Evolutionary conservation across 2,329 filamentous ascomycete species (phyloP).

Genomic region (Daldinia sp.): DNA sequence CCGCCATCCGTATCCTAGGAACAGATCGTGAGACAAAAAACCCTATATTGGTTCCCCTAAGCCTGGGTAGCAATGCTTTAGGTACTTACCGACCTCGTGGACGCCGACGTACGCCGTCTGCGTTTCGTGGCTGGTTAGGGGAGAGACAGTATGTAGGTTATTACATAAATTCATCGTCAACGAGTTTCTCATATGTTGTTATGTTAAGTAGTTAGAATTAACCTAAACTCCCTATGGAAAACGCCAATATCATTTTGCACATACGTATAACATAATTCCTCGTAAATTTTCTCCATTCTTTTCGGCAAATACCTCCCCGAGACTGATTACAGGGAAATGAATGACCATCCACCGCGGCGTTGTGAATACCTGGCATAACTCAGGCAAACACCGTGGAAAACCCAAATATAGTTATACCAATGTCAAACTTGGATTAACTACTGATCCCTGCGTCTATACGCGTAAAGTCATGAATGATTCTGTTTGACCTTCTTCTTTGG

Average conservation of each 20-base stretch:
- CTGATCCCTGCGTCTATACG: not conserved
- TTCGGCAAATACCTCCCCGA: too few species aligned
- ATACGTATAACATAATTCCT: not conserved
- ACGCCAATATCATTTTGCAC: not conserved
- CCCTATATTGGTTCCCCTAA: not conserved
- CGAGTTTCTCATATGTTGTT: not conserved
- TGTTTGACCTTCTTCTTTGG: slow-evolving; percentile 9
- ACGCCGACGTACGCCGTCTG: not conserved
- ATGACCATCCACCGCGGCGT: too few species aligned
- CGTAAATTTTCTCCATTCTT: too few species aligned
- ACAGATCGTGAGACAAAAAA: not conserved
- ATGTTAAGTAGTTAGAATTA: not conserved
- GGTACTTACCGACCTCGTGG: not conserved
- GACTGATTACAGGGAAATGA: too few species aligned
- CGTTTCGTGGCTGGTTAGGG: not conserved
- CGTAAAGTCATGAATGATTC: slow-evolving; percentile 7
- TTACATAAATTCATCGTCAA: not conserved
- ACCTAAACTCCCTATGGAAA: not conserved
- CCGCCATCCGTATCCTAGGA: not conserved
- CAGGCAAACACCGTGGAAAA: not conserved
- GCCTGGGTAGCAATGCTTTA: not conserved
- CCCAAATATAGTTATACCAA: not conserved
- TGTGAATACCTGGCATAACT: too few species aligned
- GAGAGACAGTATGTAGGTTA: too few species aligned
- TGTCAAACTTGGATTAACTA: not conserved